Base-by-base conservation (phyloP, 352 stramenopile species). In the Globisporangium parvum region DNA sequence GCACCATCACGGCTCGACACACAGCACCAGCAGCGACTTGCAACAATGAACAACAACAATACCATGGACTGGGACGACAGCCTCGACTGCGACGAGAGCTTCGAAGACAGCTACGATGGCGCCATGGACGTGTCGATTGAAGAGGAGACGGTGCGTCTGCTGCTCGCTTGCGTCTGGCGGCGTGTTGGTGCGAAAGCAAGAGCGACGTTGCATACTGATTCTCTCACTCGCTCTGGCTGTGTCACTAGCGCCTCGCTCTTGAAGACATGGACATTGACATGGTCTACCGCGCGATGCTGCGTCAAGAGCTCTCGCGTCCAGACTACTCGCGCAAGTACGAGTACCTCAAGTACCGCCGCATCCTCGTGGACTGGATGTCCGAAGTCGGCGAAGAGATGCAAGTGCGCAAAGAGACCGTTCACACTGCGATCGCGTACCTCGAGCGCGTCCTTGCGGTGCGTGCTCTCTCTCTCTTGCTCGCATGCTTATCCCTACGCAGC, bases 371-470 rank as follows among this genome's bases (percentile, higher is more conserved):
- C 55, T 95, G 85, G 85, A 95, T 91, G 73, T 71, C 67, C 18
- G 85, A 95, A 51, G 82, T 93, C 28, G 85, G 84, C 59, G 85
- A 95, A 55, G 80, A 92, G 60, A 71, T 95, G 60, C 73, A 87
- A 24, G 82, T 95, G 65, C 78, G 80, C 54, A 93, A 95, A 64
- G 75, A 75, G 39, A 86, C 85, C 14, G 71, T 93, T 17, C 82
- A 95, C 60, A 79, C 79, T 0, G 85, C 79, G 2, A 85, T 95
- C 51, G 77, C 77, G 40, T 91, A 93, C 50, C 63, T 95, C n/a
- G 85, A 95, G 58, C 84, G 81, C 49, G 50, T 89, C 45, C 65
- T 95, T 40, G 67, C 77, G 11, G 58, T 66, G 51, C 44, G 57
- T 59, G 33, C 3, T 23, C 10, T 48, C 14, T 45, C 20, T 23